Percentiles rank a stretch among this genome's conserved stretches.
phyloP scores from a whole-genome alignment of 2,329 filamentous ascomycete genomes.

The Sporothrix schenckii region DNA sequence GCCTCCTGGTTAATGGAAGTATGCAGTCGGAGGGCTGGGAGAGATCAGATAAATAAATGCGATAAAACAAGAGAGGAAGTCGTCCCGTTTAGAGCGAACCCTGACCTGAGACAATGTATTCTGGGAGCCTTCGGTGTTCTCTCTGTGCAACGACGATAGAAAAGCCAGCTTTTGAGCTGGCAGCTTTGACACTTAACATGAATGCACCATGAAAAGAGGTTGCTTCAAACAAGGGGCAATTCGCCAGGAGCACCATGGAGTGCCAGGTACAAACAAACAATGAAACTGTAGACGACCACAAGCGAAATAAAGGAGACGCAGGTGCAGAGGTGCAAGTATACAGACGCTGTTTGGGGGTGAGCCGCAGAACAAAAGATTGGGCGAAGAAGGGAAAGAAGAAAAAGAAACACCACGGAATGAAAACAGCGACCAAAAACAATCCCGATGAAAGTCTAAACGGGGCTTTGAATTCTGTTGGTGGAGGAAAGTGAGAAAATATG shows the following conservation, averaged over 20 bases:
- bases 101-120: constrained; percentile 19
- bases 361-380: background rate
- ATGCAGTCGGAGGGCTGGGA: background rate
- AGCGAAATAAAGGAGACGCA: background rate
- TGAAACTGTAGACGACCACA: background rate
- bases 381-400: background rate
- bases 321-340: background rate
- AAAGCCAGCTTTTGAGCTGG: constrained; percentile 13
- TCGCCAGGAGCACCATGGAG: no score
- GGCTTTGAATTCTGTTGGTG: background rate
- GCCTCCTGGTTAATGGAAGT: background rate
- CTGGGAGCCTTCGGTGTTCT: background rate
- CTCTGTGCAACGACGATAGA: constrained; percentile 7
- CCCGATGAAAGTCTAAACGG: constrained; percentile 3
- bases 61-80: background rate
- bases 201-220: background rate
- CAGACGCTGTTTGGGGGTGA: background rate
- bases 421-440: background rate
- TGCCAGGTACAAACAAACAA: no score
- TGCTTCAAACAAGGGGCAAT: no score
- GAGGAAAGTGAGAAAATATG: constrained; percentile 3
- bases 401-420: background rate
- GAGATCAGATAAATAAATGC: background rate
- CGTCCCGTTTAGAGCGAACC: background rate
- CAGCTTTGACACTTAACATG: constrained; percentile 3